A percentile compares a stretch with the other conserved stretches of the same genome.
These are phyloP conservation scores for Malassezia arunalokei DNA, from an alignment of 1,284 basidiomycete species.

Conservation along the genomic window DNA sequence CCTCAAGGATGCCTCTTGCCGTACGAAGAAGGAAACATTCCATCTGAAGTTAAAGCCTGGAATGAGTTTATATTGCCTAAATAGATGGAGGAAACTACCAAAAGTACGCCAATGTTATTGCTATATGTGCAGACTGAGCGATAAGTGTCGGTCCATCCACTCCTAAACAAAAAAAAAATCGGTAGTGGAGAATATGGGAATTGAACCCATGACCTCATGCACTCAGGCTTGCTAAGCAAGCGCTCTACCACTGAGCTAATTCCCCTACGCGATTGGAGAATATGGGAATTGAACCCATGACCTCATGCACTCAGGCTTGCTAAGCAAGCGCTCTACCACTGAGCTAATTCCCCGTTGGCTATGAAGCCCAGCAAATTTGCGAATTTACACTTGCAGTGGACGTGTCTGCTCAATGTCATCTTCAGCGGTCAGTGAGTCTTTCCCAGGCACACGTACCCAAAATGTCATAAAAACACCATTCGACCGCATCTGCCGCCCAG, in stretches of 20 bases:
- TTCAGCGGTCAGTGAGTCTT: neutral
- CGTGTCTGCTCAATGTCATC: slow-evolving; percentile 28
- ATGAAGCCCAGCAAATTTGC: neutral
- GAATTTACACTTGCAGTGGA: neutral
- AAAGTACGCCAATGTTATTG: neutral
- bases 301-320: slow-evolving; percentile 16
- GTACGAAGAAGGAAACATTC: slow-evolving; percentile 79
- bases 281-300: slow-evolving; percentile 21
- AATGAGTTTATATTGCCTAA: slow-evolving; percentile 32
- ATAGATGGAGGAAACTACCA: neutral
- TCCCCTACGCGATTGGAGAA: slow-evolving; percentile 16
- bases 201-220: slow-evolving; percentile 21
- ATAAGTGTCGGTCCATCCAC: too few relatives aligned
- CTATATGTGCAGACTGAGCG: too few relatives aligned
- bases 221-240: slow-evolving; percentile 17
- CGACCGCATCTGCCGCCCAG: slow-evolving; percentile 55
- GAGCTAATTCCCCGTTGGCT: slow-evolving; percentile 16
- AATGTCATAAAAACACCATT: slow-evolving; percentile 51
- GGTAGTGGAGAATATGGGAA: slow-evolving; percentile 18
- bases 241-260: slow-evolving; percentile 22
- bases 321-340: slow-evolving; percentile 22
- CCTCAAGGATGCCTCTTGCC: slow-evolving; percentile 65
- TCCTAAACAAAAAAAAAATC: neutral
- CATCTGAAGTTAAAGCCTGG: slow-evolving; percentile 62
- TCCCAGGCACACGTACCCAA: slow-evolving; percentile 16